These are phyloP conservation scores for Pugionium cornutum DNA, from an alignment of 345 rosid genomes.

Conservation along the genomic window DNA sequence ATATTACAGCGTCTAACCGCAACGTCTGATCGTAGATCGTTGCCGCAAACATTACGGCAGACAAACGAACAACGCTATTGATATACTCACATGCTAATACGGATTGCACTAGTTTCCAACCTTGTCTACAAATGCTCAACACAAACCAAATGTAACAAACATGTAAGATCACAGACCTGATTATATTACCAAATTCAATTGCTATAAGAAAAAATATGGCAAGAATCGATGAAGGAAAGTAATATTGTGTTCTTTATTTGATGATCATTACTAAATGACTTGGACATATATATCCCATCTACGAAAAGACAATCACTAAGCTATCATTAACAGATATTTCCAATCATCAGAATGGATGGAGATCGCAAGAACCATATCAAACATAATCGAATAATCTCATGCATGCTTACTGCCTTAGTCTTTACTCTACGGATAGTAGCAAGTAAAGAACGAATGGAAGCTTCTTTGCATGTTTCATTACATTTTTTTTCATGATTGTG, in stretches of 20 bases:
- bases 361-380: constrained; percentile 36
- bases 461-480: constrained; percentile 28
- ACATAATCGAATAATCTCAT: constrained; percentile 43
- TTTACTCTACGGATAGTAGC: constrained; percentile 31
- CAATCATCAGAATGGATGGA: constrained; percentile 29
- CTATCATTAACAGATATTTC: constrained; percentile 15
- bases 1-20: too few species aligned
- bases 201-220: constrained; percentile 30
- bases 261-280: too few species aligned
- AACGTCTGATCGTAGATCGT: too few species aligned
- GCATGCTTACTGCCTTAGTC: constrained; percentile 16
- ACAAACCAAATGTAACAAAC: constrained; percentile 27
- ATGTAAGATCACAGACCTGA: constrained; percentile 16
- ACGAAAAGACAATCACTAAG: constrained; percentile 30
- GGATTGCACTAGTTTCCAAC: constrained; percentile 10
- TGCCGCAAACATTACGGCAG: constrained; percentile 6
- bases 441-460: constrained; percentile 5
- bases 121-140: constrained; percentile 30
- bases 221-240: constrained; percentile 23
- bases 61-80: constrained; percentile 27
- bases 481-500: too few species aligned
- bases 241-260: constrained; percentile 26
- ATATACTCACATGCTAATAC: constrained; percentile 18
- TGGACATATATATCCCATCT: too few species aligned
- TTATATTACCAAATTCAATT: constrained; percentile 35